These are phyloP conservation scores for Triglochin maritima DNA, from an alignment of 106 monocot genomes.

Conservation along the genomic window DNA sequence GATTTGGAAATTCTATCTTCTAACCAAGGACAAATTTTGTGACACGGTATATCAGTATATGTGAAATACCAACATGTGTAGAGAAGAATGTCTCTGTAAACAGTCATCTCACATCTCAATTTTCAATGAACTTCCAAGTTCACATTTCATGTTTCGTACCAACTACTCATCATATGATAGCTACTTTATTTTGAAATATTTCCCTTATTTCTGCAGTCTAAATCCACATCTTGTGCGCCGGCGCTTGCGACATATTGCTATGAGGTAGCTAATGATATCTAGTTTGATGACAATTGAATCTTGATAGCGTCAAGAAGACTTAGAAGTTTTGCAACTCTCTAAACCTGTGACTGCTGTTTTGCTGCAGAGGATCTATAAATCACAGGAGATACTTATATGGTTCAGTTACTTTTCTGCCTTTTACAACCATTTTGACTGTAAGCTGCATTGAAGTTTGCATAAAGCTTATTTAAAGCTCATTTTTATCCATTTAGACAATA, in stretches of 20 bases:
- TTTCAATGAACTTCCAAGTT: too few relatives aligned
- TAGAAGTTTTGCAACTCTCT: background rate
- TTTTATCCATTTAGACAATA: background rate
- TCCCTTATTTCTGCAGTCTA: conserved; percentile 34
- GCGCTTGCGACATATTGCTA: conserved; percentile 73
- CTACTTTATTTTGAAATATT: background rate
- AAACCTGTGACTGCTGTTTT: background rate
- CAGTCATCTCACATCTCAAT: too few relatives aligned
- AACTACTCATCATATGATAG: too few relatives aligned
- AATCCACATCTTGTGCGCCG: conserved; percentile 85
- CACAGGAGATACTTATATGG: conserved; percentile 79
- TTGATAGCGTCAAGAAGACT: background rate
- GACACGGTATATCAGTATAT: too few relatives aligned
- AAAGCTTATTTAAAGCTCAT: too few relatives aligned
- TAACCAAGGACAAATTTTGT: too few relatives aligned
- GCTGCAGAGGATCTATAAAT: conserved; percentile 52
- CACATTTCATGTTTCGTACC: too few relatives aligned
- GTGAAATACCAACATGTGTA: too few relatives aligned
- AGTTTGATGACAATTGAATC: background rate
- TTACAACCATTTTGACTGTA: conserved; percentile 57
- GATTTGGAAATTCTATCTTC: too few relatives aligned
- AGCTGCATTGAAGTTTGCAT: conserved; percentile 12
- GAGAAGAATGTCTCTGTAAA: too few relatives aligned
- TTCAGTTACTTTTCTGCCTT: conserved; percentile 58
- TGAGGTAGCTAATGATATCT: conserved; percentile 37